Evolutionary conservation across 306 rosid species (phyloP), one percentile per base, ranked within the genome.

Genomic region (Sindora glabra): DNA sequence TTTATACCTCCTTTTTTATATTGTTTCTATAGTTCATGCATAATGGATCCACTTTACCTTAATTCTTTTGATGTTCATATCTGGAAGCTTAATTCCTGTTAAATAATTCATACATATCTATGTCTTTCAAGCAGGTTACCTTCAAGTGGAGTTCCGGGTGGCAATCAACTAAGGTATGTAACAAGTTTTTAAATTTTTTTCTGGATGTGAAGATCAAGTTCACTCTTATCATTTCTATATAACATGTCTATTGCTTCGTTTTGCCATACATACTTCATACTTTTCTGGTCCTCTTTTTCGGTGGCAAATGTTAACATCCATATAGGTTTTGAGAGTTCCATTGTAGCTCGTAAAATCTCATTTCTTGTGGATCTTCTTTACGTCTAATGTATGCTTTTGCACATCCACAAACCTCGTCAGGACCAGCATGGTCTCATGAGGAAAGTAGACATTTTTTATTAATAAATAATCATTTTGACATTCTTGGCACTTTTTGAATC

Each of bases 91-190:
- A 48, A 34, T 60, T 70, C 9, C 51, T 46, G 48, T 27, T 55
- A 55, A 29, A 24, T 58, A 51, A 69, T 56, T 66, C 22, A 41
- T 48, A 38, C 38, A 0, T 51, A 19, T 64, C 16, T 74, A 24
- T 72, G 30, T 72, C 45, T 59, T 30, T 70, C 57, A 15, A 59
- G 54, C 86, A 87, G 98, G 70, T 65, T 71, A 51, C 79, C 75
- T 2, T 75, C 89, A 44, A 81, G 69, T 65, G 97, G 84, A 72
- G 79, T 51, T 71, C 91, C 85, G 70, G 86, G 17, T 52, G 79
- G 96, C 67, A 86, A 74, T 77, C 95, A 91, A 66, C 75, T 91
- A 51, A 87, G 98, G 98, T 91, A 64, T 58, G 77, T 67, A 6
- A 54, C 29, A 12, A 23, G 46, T 59, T 52, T 34, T 48, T 69